These are phyloP conservation scores for Fusarium odoratissimum DNA, from an alignment of 2,329 filamentous ascomycete genomes.

Conservation along the genomic window DNA sequence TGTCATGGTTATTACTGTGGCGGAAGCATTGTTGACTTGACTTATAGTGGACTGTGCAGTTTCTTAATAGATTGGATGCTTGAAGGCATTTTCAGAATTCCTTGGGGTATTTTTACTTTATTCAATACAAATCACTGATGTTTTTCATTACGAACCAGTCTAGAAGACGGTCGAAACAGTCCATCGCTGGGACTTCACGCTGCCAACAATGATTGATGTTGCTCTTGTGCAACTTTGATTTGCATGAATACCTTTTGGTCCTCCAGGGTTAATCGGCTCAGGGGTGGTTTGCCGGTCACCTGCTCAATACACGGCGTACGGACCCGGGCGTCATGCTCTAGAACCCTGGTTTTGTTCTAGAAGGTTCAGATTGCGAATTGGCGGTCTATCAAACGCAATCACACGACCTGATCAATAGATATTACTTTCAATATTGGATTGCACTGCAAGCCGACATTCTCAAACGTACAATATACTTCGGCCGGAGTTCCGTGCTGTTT, in stretches of 20 bases:
- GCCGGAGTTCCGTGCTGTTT: conserved; percentile 1
- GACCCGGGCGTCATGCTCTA: conserved; percentile 11
- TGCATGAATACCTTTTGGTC: background rate
- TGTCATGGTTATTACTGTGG: background rate
- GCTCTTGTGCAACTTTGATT: conserved; percentile 3
- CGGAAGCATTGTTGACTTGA: conserved; percentile 23
- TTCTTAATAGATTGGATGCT: conserved; percentile 11
- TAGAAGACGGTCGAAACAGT: background rate
- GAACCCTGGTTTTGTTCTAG: conserved; percentile 33
- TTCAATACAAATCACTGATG: background rate
- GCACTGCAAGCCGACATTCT: background rate
- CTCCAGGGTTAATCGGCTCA: conserved; percentile 6
- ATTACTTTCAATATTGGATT: background rate
- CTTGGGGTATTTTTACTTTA: conserved; percentile 14
- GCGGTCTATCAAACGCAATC: conserved; percentile 22
- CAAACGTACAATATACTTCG: conserved; percentile 1
- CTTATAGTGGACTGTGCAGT: conserved; percentile 1
- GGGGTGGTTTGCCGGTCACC: conserved; percentile 15
- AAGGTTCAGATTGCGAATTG: conserved; percentile 28
- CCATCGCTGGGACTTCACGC: background rate
- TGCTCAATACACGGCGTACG: conserved; percentile 5
- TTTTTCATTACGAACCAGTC: conserved; percentile 1
- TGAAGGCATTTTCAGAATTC: conserved; percentile 9
- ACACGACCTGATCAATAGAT: background rate
- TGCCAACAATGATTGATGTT: background rate